Percentiles rank a stretch among this genome's conserved stretches.
phyloP scores from a whole-genome alignment of 192 early-diverging fungal genomes.

The Linnemannia zychae region DNA sequence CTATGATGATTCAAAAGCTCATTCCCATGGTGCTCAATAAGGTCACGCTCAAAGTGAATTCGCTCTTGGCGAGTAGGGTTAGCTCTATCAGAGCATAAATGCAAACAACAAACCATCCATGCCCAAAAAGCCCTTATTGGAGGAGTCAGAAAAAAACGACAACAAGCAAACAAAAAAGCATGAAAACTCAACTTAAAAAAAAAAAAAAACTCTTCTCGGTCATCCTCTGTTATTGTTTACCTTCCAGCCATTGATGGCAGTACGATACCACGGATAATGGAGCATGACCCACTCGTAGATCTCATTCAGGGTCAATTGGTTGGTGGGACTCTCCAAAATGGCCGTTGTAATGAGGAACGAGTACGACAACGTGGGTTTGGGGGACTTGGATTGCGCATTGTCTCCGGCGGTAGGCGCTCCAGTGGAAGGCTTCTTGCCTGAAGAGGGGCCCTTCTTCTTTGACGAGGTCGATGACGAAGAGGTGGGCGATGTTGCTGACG shows the following conservation, averaged over 20 bases:
- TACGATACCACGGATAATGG: conserved; percentile 84
- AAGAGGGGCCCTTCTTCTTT: conserved; percentile 14
- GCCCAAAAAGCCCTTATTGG: background rate
- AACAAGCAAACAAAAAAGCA: background rate
- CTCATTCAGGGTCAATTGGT: conserved; percentile 86
- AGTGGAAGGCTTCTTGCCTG: conserved; percentile 16
- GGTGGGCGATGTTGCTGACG: conserved; percentile 13
- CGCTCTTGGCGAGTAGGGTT: conserved; percentile 44
- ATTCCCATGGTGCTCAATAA: conserved; percentile 38
- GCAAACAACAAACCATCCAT: conserved; percentile 12
- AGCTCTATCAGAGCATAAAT: conserved; percentile 18
- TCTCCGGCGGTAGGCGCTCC: conserved; percentile 5
- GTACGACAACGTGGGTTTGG: conserved; percentile 86
- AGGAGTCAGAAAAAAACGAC: background rate
- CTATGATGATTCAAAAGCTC: conserved; percentile 1
- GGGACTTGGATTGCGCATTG: conserved; percentile 13
- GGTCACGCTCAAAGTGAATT: conserved; percentile 34
- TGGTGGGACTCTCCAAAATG: conserved; percentile 73
- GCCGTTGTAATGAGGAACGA: conserved; percentile 88
- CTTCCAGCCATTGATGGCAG: conserved; percentile 79
- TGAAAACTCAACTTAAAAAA: background rate
- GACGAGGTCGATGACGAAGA: background rate
- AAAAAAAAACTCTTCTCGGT: conserved; percentile 4
- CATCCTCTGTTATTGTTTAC: conserved; percentile 32
- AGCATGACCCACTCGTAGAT: conserved; percentile 90